Evolutionary conservation across 345 rosid species (phyloP).

Genomic region (Lepidium aucheri): DNA sequence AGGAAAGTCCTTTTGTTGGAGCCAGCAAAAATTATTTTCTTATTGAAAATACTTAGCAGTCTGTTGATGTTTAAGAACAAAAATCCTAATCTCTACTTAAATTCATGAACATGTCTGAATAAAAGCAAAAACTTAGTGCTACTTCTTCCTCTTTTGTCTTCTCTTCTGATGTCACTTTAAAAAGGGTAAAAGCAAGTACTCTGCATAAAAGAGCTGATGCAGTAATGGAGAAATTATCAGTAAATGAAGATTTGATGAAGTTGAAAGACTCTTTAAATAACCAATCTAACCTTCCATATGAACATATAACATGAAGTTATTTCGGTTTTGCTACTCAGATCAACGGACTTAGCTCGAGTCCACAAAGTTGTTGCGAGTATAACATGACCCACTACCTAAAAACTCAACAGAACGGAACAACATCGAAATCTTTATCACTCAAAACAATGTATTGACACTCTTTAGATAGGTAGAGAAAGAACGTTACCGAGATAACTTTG

Average conservation of each 20-base stretch:
- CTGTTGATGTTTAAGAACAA: not conserved
- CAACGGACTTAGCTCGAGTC: conserved; percentile 67
- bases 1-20: not conserved
- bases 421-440: not conserved
- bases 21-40: not conserved
- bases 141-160: conserved; percentile 1
- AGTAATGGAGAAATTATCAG: not conserved
- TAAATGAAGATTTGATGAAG: not conserved
- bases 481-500: conserved; percentile 62
- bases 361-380: conserved; percentile 53
- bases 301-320: conserved; percentile 94
- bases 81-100: conserved; percentile 6
- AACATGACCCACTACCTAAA: conserved; percentile 68
- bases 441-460: not conserved
- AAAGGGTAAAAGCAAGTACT: conserved; percentile 82
- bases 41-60: not conserved
- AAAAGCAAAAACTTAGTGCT: not conserved
- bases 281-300: conserved; percentile 75
- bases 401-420: not conserved
- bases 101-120: not conserved
- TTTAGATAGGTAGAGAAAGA: conserved; percentile 4
- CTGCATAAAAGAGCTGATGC: conserved; percentile 83
- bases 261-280: not conserved
- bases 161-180: conserved; percentile 38
- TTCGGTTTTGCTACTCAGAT: conserved; percentile 64